Percentiles rank a stretch among this genome's conserved stretches.
phyloP scores from a whole-genome alignment of 139 green algal species.

The Coelastrella sp. region DNA sequence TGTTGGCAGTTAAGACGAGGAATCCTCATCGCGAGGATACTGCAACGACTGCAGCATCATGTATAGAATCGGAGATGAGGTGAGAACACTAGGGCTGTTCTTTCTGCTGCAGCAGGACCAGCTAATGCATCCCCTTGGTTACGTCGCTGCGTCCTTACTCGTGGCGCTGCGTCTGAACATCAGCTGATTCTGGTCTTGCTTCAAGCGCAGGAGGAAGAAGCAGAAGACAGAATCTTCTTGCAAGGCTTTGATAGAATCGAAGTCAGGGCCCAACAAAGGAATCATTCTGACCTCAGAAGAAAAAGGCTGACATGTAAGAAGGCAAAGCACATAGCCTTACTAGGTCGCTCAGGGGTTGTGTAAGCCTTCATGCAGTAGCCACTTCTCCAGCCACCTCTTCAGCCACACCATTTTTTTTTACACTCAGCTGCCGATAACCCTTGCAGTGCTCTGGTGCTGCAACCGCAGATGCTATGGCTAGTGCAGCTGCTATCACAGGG shows the following conservation, averaged over 20 bases:
- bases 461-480: slow-evolving; percentile 6
- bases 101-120: not conserved
- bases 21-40: too few species aligned
- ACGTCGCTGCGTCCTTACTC: not conserved
- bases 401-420: not conserved
- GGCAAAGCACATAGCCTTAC: not conserved
- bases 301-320: slow-evolving; percentile 23
- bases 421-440: not conserved
- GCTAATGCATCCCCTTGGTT: not conserved
- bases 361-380: too few species aligned
- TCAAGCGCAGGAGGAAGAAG: slow-evolving; percentile 23
- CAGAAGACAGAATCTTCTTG: slow-evolving; percentile 30
- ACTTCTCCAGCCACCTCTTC: not conserved
- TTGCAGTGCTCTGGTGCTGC: not conserved
- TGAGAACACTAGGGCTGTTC: not conserved
- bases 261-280: not conserved
- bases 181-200: not conserved
- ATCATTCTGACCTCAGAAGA: not conserved
- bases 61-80: slow-evolving; percentile 33
- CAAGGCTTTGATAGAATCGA: slow-evolving; percentile 47
- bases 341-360: too few species aligned
- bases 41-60: not conserved
- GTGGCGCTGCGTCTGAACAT: too few species aligned
- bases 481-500: not conserved
- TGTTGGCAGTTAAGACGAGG: too few species aligned